A percentile compares a stretch with the other conserved stretches of the same genome.
Conservation (phyloP, 768 basidiomycete genomes). For the Amanita rubescens region DNA sequence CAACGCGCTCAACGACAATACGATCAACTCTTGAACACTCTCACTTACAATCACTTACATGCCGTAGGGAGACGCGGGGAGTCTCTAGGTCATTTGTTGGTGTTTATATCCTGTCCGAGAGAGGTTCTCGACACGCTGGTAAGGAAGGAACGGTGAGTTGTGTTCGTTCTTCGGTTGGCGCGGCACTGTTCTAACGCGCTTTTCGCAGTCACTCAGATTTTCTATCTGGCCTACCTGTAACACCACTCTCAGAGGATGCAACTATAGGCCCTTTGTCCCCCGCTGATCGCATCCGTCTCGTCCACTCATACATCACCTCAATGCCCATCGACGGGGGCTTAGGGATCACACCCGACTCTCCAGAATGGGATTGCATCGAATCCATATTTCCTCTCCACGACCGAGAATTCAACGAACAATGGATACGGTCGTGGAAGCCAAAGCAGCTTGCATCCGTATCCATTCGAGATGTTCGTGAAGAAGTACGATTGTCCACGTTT, state of each 20-base stretch:
- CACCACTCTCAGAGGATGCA: slow-evolving; percentile 36
- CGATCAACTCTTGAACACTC: slow-evolving; percentile 47
- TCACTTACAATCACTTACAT: slow-evolving; percentile 56
- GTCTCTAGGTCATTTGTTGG: slow-evolving; percentile 61
- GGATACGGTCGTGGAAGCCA: slow-evolving; percentile 72
- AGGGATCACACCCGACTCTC: slow-evolving; percentile 65
- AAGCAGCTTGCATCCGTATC: slow-evolving; percentile 55
- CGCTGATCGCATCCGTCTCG: slow-evolving; percentile 75
- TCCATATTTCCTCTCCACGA: slow-evolving; percentile 83
- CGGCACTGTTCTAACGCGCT: not conserved
- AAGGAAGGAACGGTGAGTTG: slow-evolving; percentile 70
- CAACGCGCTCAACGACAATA: slow-evolving; percentile 67
- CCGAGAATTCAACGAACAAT: slow-evolving; percentile 66
- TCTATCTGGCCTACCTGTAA: slow-evolving; percentile 62
- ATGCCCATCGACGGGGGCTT: slow-evolving; percentile 73
- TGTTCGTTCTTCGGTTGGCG: slow-evolving; percentile 9
- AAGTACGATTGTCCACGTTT: slow-evolving; percentile 34
- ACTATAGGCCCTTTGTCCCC: slow-evolving; percentile 46
- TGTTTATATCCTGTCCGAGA: slow-evolving; percentile 68
- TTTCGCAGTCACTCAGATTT: slow-evolving; percentile 62
- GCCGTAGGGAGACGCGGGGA: slow-evolving; percentile 76
- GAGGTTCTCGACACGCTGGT: slow-evolving; percentile 56
- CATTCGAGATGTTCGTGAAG: slow-evolving; percentile 64
- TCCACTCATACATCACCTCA: slow-evolving; percentile 65
- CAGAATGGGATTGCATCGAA: slow-evolving; percentile 76